Conservation (phyloP, 192 early-diverging fungal genomes). For the Backusella psychrophila region DNA sequence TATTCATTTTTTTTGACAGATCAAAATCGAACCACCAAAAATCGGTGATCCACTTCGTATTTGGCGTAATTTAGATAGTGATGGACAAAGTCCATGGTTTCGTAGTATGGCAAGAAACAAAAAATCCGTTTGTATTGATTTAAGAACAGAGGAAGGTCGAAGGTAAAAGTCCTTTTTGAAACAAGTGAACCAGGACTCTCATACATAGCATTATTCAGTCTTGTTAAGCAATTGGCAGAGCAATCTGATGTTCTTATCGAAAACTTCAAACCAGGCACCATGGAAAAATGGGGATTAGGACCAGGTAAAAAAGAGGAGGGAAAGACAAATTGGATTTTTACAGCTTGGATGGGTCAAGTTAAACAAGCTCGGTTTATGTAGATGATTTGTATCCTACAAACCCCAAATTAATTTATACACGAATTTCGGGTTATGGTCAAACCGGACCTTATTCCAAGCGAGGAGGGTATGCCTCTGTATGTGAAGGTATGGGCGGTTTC, state of each 20-base stretch:
- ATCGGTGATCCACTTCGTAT: conserved; percentile 43
- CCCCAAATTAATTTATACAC: conserved; percentile 44
- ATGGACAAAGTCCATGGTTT: conserved; percentile 47
- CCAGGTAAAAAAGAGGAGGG: conserved; percentile 26
- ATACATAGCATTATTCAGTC: neutral
- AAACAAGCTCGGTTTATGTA: neutral
- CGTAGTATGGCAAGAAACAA: conserved; percentile 46
- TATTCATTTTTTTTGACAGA: conserved; percentile 13
- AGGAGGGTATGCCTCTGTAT: conserved; percentile 51
- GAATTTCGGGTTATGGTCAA: conserved; percentile 52
- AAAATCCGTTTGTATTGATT: conserved; percentile 45
- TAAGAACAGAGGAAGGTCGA: conserved; percentile 39
- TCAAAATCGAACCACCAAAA: conserved; percentile 48
- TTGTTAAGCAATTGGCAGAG: conserved; percentile 31
- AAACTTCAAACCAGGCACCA: conserved; percentile 51
- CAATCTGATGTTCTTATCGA: conserved; percentile 50
- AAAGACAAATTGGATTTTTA: neutral
- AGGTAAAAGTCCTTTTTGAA: conserved; percentile 21
- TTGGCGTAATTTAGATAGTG: conserved; percentile 45
- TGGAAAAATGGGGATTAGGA: conserved; percentile 58
- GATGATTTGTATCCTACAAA: conserved; percentile 42
- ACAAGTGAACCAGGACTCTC: neutral
- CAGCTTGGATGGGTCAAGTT: neutral
- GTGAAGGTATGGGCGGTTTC: conserved; percentile 49
- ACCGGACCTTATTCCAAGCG: conserved; percentile 45